These are phyloP conservation scores for Deinandra increscens DNA, from an alignment of 129 eudicot genomes.

Conservation along the genomic window DNA sequence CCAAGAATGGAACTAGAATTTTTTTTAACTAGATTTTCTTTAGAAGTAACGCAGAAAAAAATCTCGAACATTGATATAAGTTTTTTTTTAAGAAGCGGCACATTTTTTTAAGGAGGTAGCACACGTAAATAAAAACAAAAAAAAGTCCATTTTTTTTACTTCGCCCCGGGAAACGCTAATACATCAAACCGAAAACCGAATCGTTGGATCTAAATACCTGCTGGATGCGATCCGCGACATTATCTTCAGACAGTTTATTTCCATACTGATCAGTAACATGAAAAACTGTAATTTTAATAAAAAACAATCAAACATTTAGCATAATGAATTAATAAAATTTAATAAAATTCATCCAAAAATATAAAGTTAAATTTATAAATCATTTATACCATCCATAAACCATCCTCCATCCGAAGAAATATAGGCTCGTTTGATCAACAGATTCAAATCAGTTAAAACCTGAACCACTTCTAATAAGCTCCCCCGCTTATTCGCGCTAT, in stretches of 20 bases:
- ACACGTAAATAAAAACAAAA: too few relatives aligned
- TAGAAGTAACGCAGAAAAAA: too few relatives aligned
- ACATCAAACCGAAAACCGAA: too few relatives aligned
- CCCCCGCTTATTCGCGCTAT: conserved; percentile 80
- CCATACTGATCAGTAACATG: conserved; percentile 80
- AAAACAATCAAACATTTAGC: background rate
- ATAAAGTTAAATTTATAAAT: background rate
- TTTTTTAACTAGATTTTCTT: too few relatives aligned
- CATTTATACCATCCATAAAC: conserved; percentile 81
- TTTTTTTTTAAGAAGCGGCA: too few relatives aligned
- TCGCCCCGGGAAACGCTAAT: too few relatives aligned
- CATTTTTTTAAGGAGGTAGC: too few relatives aligned
- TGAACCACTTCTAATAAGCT: conserved; percentile 84
- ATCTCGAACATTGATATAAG: too few relatives aligned
- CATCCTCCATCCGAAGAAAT: conserved; percentile 93
- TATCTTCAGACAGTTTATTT: conserved; percentile 64
- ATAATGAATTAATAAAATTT: background rate
- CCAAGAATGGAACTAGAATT: too few relatives aligned
- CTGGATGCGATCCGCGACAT: conserved; percentile 67
- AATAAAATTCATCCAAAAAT: background rate
- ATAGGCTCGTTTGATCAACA: conserved; percentile 69
- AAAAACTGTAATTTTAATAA: conserved; percentile 48
- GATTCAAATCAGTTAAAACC: conserved; percentile 74
- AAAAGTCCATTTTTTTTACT: too few relatives aligned
- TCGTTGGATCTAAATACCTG: conserved; percentile 42